Evolutionary conservation across 2,329 filamentous ascomycete genomes (phyloP).

Genomic region (Aspergillus sp.): DNA sequence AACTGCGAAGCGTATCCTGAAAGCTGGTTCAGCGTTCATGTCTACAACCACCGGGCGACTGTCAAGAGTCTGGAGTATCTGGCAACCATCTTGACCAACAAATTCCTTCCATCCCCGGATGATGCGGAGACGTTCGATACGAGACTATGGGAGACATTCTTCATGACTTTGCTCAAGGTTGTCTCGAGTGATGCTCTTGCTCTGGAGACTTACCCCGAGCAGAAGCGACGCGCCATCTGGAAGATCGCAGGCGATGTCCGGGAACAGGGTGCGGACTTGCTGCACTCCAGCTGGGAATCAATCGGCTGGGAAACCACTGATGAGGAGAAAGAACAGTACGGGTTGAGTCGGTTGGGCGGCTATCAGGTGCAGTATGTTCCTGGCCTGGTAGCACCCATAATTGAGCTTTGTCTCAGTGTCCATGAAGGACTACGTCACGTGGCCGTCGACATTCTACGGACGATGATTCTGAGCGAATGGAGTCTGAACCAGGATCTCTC

Average conservation of each 20-base stretch:
- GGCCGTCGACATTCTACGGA: conserved; percentile 89
- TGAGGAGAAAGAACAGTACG: conserved; percentile 78
- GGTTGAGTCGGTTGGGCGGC: conserved; percentile 81
- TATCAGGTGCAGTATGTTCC: conserved; percentile 99
- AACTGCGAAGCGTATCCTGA: conserved; percentile 85
- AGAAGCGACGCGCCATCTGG: conserved; percentile 95
- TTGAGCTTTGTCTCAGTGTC: conserved; percentile 91
- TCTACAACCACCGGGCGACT: conserved; percentile 88
- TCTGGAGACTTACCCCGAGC: conserved; percentile 93
- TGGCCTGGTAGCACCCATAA: conserved; percentile 83
- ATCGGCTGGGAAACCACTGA: conserved; percentile 91
- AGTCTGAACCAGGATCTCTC: conserved; percentile 88
- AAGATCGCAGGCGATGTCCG: conserved; percentile 97
- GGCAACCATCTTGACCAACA: conserved; percentile 75
- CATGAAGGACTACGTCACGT: conserved; percentile 87
- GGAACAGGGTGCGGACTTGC: conserved; percentile 82
- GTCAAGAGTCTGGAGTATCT: conserved; percentile 84
- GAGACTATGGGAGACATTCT: conserved; percentile 91
- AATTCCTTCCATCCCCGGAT: conserved; percentile 83
- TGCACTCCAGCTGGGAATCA: conserved; percentile 86
- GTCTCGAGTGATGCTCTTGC: conserved; percentile 87
- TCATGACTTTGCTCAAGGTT: conserved; percentile 82
- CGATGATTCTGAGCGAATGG: conserved; percentile 99
- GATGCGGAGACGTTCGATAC: conserved; percentile 91
- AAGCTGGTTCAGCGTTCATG: conserved; percentile 88